Base-by-base conservation (phyloP, 2,329 filamentous ascomycete genomes). In the Dothideomycetidae sp. region DNA sequence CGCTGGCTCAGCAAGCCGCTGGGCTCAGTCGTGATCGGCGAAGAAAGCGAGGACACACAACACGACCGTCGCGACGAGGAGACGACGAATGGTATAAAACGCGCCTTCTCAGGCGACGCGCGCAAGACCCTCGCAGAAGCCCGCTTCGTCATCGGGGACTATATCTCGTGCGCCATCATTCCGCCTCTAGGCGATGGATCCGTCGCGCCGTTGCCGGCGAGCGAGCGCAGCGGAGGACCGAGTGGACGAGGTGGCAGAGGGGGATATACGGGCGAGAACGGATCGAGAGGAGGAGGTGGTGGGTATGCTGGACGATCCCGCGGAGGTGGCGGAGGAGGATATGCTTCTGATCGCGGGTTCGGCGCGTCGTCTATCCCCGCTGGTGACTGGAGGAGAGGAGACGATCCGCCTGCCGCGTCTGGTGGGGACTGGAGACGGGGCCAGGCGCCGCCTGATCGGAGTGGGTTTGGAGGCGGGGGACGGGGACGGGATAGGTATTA, bases 121-220 rank as follows among this genome's bases (percentile, higher is more conserved):
- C 67, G 75, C 17, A 88, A 79, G 61, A 86, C 81, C 5, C 60
- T 96, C 19, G 67, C 67, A 26, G 82, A 92, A 37, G 75, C 73
- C 21, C 72, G 78, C 14, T 93, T 93, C 51, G 79, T 93, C 9
- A 79, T 90, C 44, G 88, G 88, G 1, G 88, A 96, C 57, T 93
- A 81, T 53, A 68, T 96, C 29, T 78, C 79, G 41, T 88, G 82
- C 54, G 81, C 83, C 4, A 76, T 93, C 42, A 64, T 88, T 39
- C 77, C 82, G 29, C 82, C 83, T 1, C 61, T 81, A 16, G 63
- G 72, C 19, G 79, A 88, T 53, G 85, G 85, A 0, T 72, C 71
- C 19, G 75, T 92, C 28, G 76, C 77, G 30, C 73, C 80, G 26
- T 50, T 63, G 7, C 63, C 70, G n/a, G 64, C 68, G 10, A 62